Base-by-base conservation (phyloP, 805 yeast genomes). In the Phaffomyces thermotolerans region DNA sequence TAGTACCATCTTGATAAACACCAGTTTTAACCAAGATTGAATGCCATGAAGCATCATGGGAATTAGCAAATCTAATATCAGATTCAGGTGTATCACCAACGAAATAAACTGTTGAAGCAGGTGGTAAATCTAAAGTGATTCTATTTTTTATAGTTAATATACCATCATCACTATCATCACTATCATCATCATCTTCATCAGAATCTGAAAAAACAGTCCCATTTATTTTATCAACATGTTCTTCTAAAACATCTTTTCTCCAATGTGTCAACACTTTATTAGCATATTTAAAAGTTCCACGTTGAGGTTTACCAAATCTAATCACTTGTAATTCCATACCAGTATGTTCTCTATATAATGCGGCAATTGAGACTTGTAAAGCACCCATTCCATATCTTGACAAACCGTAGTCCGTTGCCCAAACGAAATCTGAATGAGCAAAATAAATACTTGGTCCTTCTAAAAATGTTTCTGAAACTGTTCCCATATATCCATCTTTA, bases 331-430 rank as follows among this genome's bases (percentile, higher is more conserved):
- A 71, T 53, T 84, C 90, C 51, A 72, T 74, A 46, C 95, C 95
- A 2, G 96, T 86, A 57, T 83, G 88, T 56, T 86, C 95, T 60
- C 81, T 76, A 65, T 79, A 88, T 46, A 88, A 69, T 0, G 95
- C 93, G 44, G 90, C 89, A 57, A 87, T 79, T 18, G 95, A 83
- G 34, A 85, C 89, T 63, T 87, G 95, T 51, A 88, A 71, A 4
- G 96, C 96, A 47, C 96, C 96, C 95, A 88, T 89, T 48, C 96
- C 96, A 59, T 88, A 86, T 60, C 96, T 73, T 15, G 88, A 78
- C 49, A 84, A 69, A 53, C 77, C 78, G 60, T 84, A 87, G 64
- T 87, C 84, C 4, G 96, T 85, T 12, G 95, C 91, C 96, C 96
- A 88, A 43, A 88, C 86, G 56, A 88, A 84, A 65, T 88, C 96